These are phyloP conservation scores for Senna siamea DNA, from an alignment of 306 rosid genomes.

Conservation along the genomic window DNA sequence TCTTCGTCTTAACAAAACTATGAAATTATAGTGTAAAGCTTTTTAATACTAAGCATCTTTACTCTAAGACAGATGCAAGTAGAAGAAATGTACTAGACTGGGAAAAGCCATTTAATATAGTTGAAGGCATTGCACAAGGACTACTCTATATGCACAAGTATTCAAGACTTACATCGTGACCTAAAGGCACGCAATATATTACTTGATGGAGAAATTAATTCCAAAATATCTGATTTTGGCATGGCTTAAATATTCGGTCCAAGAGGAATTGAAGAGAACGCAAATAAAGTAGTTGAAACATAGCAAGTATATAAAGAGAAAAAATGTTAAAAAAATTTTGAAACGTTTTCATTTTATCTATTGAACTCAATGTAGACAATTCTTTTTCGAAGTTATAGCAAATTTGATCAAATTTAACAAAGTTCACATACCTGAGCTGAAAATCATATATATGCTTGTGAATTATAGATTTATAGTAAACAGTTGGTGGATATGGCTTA, in stretches of 20 bases:
- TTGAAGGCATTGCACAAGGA: conserved; percentile 47
- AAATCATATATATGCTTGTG: too few relatives aligned
- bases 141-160: conserved; percentile 44
- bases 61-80: not conserved
- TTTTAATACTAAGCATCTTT: not conserved
- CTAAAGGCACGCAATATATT: conserved; percentile 48
- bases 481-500: too few relatives aligned
- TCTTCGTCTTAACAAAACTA: too few relatives aligned
- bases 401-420: too few relatives aligned
- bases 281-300: conserved; percentile 47
- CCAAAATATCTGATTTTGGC: conserved; percentile 55
- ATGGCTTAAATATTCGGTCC: conserved; percentile 34
- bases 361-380: too few relatives aligned
- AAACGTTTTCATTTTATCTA: too few relatives aligned
- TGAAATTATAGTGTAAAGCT: too few relatives aligned
- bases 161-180: conserved; percentile 49
- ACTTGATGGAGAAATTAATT: conserved; percentile 35
- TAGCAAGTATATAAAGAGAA: conserved; percentile 36
- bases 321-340: too few relatives aligned
- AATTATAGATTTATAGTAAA: too few relatives aligned
- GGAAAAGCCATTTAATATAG: conserved; percentile 39
- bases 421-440: too few relatives aligned
- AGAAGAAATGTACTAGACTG: not conserved
- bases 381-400: too few relatives aligned
- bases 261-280: conserved; percentile 37